These are phyloP conservation scores for Colletotrichum orchidophilum DNA, from an alignment of 2,329 filamentous ascomycete genomes.

Conservation along the genomic window DNA sequence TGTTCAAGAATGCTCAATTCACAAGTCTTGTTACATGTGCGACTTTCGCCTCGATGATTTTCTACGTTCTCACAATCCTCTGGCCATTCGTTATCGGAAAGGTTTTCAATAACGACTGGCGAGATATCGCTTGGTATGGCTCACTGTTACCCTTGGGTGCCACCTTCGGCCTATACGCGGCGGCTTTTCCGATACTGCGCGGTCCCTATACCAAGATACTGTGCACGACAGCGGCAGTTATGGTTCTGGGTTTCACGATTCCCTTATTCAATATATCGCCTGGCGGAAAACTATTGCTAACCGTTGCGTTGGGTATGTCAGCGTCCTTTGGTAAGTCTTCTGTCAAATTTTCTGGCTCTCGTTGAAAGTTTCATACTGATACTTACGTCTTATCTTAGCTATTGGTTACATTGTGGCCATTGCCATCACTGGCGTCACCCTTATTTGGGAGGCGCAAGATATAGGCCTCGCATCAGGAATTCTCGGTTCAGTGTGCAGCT, in stretches of 20 bases:
- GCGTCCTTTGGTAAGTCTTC: neutral
- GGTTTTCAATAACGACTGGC: slow-evolving; percentile 50
- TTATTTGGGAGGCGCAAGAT: slow-evolving; percentile 56
- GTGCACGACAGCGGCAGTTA: neutral
- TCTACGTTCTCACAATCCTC: slow-evolving; percentile 54
- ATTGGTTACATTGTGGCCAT: slow-evolving; percentile 52
- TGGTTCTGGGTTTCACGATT: neutral
- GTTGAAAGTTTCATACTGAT: neutral
- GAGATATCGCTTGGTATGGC: slow-evolving; percentile 47
- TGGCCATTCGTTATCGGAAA: slow-evolving; percentile 54
- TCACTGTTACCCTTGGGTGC: neutral
- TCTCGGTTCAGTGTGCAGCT: slow-evolving; percentile 55
- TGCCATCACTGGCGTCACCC: slow-evolving; percentile 52
- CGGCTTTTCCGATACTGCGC: slow-evolving; percentile 47
- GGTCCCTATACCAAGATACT: slow-evolving; percentile 37
- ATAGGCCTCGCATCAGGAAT: slow-evolving; percentile 55
- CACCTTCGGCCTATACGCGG: slow-evolving; percentile 34
- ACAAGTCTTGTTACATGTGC: slow-evolving; percentile 50
- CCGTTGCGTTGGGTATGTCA: neutral
- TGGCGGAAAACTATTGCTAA: neutral
- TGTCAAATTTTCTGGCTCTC: too few relatives aligned
- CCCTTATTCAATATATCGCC: neutral
- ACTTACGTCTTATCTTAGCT: slow-evolving; percentile 34
- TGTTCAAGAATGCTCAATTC: slow-evolving; percentile 52
- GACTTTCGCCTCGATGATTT: slow-evolving; percentile 53